phyloP scores from a whole-genome alignment of 148 eudicot species.

The Limonium bicolor region DNA sequence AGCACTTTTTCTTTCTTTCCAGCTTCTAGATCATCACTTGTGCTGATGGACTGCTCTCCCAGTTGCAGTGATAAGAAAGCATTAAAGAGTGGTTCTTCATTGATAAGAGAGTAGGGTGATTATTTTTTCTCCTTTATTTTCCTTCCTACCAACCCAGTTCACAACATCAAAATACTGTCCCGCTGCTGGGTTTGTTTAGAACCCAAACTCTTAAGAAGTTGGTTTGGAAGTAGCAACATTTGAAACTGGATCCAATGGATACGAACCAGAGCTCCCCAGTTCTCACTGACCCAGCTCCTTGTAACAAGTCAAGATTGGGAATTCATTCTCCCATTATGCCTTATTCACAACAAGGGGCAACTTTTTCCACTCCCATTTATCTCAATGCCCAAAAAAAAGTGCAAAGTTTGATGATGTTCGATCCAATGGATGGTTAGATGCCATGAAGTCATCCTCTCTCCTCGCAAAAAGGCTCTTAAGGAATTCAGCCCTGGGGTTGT shows the following conservation, averaged over 20 bases:
- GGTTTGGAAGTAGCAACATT: too few species aligned
- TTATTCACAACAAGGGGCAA: conserved; percentile 27
- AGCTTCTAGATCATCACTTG: conserved; percentile 24
- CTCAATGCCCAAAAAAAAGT: conserved; percentile 36
- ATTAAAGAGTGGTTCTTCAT: conserved; percentile 83
- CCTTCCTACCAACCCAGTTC: not conserved
- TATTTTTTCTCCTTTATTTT: not conserved
- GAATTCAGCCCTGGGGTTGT: conserved; percentile 27
- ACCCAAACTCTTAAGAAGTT: not conserved
- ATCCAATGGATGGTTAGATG: conserved; percentile 77
- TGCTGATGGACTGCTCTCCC: conserved; percentile 66
- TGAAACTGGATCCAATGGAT: conserved; percentile 33
- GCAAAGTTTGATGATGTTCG: conserved; percentile 56
- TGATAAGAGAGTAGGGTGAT: conserved; percentile 71
- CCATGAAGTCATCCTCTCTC: conserved; percentile 85
- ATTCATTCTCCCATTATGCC: conserved; percentile 25
- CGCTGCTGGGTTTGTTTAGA: too few species aligned
- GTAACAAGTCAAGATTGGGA: conserved; percentile 46
- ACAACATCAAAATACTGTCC: not conserved
- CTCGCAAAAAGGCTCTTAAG: conserved; percentile 46
- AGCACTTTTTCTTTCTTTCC: conserved; percentile 6
- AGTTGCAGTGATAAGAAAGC: conserved; percentile 51
- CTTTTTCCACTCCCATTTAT: conserved; percentile 27
- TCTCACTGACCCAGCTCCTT: conserved; percentile 45
- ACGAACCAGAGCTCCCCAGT: conserved; percentile 51